Base-by-base conservation (phyloP, 331 rosid genomes). In the Quercus tomentella region DNA sequence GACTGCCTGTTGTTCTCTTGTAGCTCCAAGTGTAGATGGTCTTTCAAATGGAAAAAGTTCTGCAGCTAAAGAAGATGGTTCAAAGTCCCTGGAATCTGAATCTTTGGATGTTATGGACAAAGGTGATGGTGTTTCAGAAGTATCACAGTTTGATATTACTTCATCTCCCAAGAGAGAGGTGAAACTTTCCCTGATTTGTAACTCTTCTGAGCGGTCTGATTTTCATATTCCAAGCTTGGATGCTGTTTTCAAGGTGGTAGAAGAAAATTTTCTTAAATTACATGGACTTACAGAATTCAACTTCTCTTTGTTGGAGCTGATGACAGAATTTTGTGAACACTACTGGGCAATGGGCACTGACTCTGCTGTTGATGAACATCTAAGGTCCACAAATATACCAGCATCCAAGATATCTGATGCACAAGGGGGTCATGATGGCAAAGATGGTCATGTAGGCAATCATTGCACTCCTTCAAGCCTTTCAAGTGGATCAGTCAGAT, bases 261-360 rank as follows among this genome's bases (percentile, higher is more conserved):
- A 56, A n/a, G 62, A n/a, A 56, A 56, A n/a, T 6, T 20, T 56
- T 56, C 23, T 2, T 56, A 56, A 56, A 56, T 56, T 9, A 56
- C 21, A n/a, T 20, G 23, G 62, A 56, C 10, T 56, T 56, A n/a
- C 62, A 43, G 77, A 55, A 52, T 18, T 26, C 12, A 57, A 56
- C 57, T 73, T 73, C 65, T 54, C 77, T 55, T 35, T 54, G 66
- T 52, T 10, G 66, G 31, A 54, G 77, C 66, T 73, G 66, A 73
- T 73, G 77, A 30, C 28, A 30, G 65, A 73, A 28, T 41, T 73
- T 5, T 30, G 66, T 31, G 51, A 73, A 4, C 31, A 31, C 57
- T 73, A 28, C 52, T 54, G 35, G 66, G 65, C 41, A 55, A 28
- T 54, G 12, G 62, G 26, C 62, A 56, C 62, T 56, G 62, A 7